Base-by-base conservation (phyloP, 805 yeast genomes). In the Yarrowia sp. region DNA sequence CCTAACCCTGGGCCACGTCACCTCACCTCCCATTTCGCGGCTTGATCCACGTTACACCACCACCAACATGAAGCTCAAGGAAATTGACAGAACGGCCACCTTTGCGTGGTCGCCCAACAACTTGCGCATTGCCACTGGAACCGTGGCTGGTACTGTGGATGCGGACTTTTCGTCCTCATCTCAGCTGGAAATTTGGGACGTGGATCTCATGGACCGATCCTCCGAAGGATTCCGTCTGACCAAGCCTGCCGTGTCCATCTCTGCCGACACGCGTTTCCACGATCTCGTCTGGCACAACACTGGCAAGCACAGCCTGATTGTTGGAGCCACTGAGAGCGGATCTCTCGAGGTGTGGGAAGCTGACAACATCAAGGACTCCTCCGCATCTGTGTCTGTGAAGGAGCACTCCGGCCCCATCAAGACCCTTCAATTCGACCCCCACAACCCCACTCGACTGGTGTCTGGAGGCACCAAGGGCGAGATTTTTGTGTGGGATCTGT, bases 121-220 rank as follows among this genome's bases (percentile, higher is more conserved):
- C 44, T 76, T 84, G 63, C 49, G 49, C 51, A 74, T 95, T 69
- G 98, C 92, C 22, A 85, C 97, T 1, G 99, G 97, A 22, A 89
- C 97, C 0, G 89, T 90, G n/a, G 92, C 98, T 0, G 98, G 98
- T 8, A 96, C 97, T 14, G 88, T 95, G 70, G 97, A 91, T 74
- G 89, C 89, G 46, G 86, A 88, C 73, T 92, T 92, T 76, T 86
- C 92, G 43, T 85, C 95, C 21, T 81, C 86, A 30, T 85, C 97
- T 1, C 76, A 82, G n/a, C 78, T 95, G 66, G 92, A 91, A 71
- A 80, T 95, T 67, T 88, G 96, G 89, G 86, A 88, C 67, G 81
- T 89, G 10, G 71, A 75, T 65, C 69, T 76, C 56, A 65, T 69
- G 43, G 78, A 77, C 67, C 74, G 72, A 63, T 70, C 78, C 14